Base-by-base conservation (phyloP, 83 land plant genomes). In the Larix sibirica region DNA sequence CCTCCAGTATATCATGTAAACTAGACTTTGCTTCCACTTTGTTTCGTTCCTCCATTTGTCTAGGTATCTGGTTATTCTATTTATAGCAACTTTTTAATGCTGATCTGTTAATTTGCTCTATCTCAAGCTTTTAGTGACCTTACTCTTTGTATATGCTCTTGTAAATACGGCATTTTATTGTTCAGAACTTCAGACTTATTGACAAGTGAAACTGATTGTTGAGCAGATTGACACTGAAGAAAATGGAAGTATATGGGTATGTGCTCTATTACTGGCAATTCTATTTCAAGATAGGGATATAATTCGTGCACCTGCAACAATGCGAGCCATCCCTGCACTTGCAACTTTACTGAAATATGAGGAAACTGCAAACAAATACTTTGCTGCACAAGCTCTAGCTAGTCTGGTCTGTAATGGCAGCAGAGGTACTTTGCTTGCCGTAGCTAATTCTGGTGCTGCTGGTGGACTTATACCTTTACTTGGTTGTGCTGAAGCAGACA, bases 351-450 rank as follows among this genome's bases (percentile, higher is more conserved):
- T 97, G 88, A 92, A 85, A 79, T 93, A 95, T 6, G 96, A 95
- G 81, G 98, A 95, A 77, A 74, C 87, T 12, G 85, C 90, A 61
- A 92, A 92, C 80, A 88, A 93, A 79, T 97, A 97, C 84, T 97
- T 97, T 86, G 96, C 99, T 78, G 99, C 99, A 9, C 99, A 97
- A 84, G 99, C 95, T 24, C 80, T 95, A 4, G 84, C 91, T 36
- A 97, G 99, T 86, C 86, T 97, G 3, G 94, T 97, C 28, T 97
- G 99, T 88, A 95, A 95, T 90, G 99, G 99, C 67, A 97, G 95
- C 89, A 87, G 99, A 23, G 99, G 99, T 36, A 97, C 98, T 31
- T 88, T 97, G 69, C 85, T 97, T 28, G 91, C 98, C 16, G 99
- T 97, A 81, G 98, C 99, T 50, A 97, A 95, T 82, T 97, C 99